phyloP scores from a whole-genome alignment of 2,329 filamentous ascomycete species.

The Alternaria sp. region DNA sequence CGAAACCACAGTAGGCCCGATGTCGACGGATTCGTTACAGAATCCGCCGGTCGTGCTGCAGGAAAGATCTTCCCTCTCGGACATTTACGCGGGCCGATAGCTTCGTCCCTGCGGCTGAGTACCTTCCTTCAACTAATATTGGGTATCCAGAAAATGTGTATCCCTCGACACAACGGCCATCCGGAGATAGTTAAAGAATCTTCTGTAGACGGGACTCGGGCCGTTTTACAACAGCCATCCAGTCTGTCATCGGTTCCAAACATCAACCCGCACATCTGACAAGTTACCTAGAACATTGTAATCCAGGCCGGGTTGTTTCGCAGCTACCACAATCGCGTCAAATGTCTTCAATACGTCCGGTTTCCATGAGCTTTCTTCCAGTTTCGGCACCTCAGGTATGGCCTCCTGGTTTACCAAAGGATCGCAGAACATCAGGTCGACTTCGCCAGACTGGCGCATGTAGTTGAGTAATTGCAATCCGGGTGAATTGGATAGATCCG shows the following conservation, averaged over 20 bases:
- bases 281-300: conserved; percentile 52
- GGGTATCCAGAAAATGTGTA: neutral
- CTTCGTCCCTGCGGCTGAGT: neutral
- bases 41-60: neutral
- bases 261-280: conserved; percentile 27
- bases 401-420: conserved; percentile 55
- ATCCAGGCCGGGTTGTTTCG: conserved; percentile 56
- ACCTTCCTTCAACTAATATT: neutral
- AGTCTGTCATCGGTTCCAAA: conserved; percentile 5
- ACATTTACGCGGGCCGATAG: neutral
- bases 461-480: conserved; percentile 52
- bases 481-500: conserved; percentile 59
- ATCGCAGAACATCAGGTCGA: conserved; percentile 58
- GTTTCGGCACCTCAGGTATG: conserved; percentile 45
- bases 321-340: conserved; percentile 57
- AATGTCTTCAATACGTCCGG: conserved; percentile 52
- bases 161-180: neutral
- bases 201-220: neutral
- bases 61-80: neutral
- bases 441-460: conserved; percentile 47
- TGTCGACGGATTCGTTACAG: neutral
- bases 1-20: conserved; percentile 1
- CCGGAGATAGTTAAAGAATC: neutral
- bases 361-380: conserved; percentile 54
- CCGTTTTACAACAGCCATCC: neutral